Conservation (phyloP, 192 early-diverging fungal species). For the Coemansia sp. region DNA sequence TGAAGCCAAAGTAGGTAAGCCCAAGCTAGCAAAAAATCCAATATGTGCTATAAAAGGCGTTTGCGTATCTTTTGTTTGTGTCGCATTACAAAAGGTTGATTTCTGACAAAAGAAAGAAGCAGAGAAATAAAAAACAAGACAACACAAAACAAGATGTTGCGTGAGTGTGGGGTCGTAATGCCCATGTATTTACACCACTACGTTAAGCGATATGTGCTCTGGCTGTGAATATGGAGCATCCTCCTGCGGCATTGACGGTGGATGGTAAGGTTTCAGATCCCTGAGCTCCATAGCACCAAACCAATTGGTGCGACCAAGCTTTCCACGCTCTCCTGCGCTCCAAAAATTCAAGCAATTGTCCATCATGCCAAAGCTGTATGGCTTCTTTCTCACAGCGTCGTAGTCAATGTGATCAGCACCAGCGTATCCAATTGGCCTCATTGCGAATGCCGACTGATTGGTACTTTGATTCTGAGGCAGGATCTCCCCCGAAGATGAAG, state of each 20-base stretch:
- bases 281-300: conserved; percentile 41
- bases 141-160: too few relatives aligned
- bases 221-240: conserved; percentile 9
- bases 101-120: too few relatives aligned
- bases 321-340: conserved; percentile 59
- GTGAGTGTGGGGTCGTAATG: neutral
- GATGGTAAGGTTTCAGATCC: conserved; percentile 43
- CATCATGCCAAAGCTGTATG: conserved; percentile 78
- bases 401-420: conserved; percentile 17
- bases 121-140: too few relatives aligned
- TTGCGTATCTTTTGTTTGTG: too few relatives aligned
- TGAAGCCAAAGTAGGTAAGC: too few relatives aligned
- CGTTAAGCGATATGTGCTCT: conserved; percentile 2
- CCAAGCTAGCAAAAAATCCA: too few relatives aligned
- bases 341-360: conserved; percentile 89
- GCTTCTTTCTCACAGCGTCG: conserved; percentile 49
- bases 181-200: neutral
- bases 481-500: conserved; percentile 27
- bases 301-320: conserved; percentile 66
- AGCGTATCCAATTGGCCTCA: conserved; percentile 27
- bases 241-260: conserved; percentile 27
- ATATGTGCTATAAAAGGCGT: too few relatives aligned
- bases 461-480: conserved; percentile 24
- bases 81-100: too few relatives aligned
- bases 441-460: conserved; percentile 30